A percentile compares a stretch with the other conserved stretches of the same genome.
Conservation (phyloP, 2,329 filamentous ascomycete genomes). For the Aspergillus floridensis region DNA sequence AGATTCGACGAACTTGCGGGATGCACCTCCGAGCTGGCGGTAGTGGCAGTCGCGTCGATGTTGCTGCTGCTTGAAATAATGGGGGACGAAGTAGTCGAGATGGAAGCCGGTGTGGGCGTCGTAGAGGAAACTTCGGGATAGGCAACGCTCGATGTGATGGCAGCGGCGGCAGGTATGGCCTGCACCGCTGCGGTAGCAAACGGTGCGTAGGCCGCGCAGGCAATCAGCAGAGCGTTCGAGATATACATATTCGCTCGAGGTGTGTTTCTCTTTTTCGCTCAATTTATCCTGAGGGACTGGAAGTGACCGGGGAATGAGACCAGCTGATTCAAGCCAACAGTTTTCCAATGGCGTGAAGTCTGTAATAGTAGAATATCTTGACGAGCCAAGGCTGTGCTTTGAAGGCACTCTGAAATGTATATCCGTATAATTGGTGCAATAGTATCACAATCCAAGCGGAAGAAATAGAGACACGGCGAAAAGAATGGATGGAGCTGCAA, state of each 20-base stretch:
- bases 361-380: neutral
- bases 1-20: conserved; percentile 1
- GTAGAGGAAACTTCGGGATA: neutral
- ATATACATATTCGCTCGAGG: conserved; percentile 31
- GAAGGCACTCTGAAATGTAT: neutral
- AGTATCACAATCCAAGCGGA: neutral
- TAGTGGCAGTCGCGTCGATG: conserved; percentile 6
- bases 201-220: conserved; percentile 28
- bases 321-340: neutral
- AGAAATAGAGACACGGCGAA: conserved; percentile 3
- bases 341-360: neutral
- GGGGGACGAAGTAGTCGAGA: conserved; percentile 14
- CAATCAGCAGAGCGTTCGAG: conserved; percentile 33
- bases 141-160: conserved; percentile 21
- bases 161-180: conserved; percentile 16
- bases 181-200: conserved; percentile 28
- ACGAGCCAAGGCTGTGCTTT: neutral
- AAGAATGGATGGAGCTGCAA: conserved; percentile 36
- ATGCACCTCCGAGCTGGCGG: conserved; percentile 14
- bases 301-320: neutral
- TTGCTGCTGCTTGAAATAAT: conserved; percentile 6
- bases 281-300: neutral
- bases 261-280: neutral
- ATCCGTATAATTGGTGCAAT: neutral
- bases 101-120: conserved; percentile 13